Evolutionary conservation across 176 grass and related monocot species (phyloP).

Genomic region (Coix lacrymajobi): DNA sequence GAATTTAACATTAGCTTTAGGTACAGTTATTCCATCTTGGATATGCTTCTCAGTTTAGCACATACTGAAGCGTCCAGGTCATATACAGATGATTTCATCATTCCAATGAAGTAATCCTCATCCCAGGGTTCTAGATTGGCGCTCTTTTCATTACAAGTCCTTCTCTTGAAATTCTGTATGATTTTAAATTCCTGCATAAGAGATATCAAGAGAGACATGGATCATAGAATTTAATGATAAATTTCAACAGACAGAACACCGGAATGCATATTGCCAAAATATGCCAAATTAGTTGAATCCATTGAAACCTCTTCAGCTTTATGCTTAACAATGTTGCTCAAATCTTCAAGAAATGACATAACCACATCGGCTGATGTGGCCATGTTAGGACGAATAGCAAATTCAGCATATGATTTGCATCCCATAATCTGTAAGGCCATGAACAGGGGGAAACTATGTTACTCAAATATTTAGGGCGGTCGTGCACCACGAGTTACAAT

Average conservation of each 20-base stretch:
- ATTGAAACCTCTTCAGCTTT: constrained; percentile 79
- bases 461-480: constrained; percentile 4
- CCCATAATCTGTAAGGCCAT: constrained; percentile 65
- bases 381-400: constrained; percentile 91
- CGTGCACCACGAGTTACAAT: neutral
- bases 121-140: constrained; percentile 87
- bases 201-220: constrained; percentile 31
- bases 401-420: constrained; percentile 84
- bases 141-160: constrained; percentile 44
- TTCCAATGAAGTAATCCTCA: constrained; percentile 75
- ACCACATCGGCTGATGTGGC: constrained; percentile 71
- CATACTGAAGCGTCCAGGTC: constrained; percentile 61
- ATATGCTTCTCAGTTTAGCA: constrained; percentile 13
- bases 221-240: constrained; percentile 8
- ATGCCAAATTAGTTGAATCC: neutral
- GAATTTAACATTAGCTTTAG: constrained; percentile 8
- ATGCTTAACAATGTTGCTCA: constrained; percentile 62
- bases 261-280: constrained; percentile 10
- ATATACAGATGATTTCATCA: constrained; percentile 77
- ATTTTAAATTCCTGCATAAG: constrained; percentile 58
- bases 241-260: neutral
- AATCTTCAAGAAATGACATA: constrained; percentile 73
- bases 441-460: neutral
- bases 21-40: neutral
- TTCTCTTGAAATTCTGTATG: constrained; percentile 79